Evolutionary conservation across 106 monocot species (phyloP).

Genomic region (Dendrobium catenatum): DNA sequence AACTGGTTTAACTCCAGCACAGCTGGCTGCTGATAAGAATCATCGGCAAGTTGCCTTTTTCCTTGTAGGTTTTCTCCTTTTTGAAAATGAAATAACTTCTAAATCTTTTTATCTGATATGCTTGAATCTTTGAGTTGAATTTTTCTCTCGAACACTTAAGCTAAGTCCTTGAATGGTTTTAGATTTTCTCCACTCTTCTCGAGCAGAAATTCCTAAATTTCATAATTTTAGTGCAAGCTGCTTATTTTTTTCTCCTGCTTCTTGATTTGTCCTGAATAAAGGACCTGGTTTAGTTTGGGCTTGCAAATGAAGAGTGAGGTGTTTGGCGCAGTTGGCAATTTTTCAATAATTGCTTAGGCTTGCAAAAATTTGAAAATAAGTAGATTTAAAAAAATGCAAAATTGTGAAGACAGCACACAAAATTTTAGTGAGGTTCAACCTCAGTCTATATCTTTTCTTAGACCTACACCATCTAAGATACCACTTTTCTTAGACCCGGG

Average conservation of each 20-base stretch:
- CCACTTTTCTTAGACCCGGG: too few relatives aligned
- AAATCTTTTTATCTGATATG: neutral
- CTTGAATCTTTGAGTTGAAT: neutral
- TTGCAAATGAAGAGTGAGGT: neutral
- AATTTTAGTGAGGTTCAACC: too few relatives aligned
- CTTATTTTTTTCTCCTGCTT: neutral
- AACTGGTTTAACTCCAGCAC: slow-evolving; percentile 93
- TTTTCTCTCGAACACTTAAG: neutral
- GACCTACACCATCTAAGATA: too few relatives aligned
- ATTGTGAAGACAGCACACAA: too few relatives aligned
- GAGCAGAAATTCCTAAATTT: neutral
- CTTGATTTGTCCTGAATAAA: neutral
- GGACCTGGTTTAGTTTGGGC: neutral
- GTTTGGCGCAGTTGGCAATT: too few relatives aligned
- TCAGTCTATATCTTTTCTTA: too few relatives aligned
- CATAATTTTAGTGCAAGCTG: neutral
- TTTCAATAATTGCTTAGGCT: too few relatives aligned
- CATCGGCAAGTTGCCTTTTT: slow-evolving; percentile 99
- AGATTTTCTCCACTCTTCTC: neutral
- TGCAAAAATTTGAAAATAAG: too few relatives aligned
- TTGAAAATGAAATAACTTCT: neutral
- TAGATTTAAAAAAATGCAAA: too few relatives aligned
- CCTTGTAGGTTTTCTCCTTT: slow-evolving; percentile 75
- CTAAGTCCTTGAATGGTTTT: neutral
- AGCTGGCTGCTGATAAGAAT: slow-evolving; percentile 90